Evolutionary conservation across 2,329 filamentous ascomycete genomes (phyloP).

Genomic region (Lojkania enalia): DNA sequence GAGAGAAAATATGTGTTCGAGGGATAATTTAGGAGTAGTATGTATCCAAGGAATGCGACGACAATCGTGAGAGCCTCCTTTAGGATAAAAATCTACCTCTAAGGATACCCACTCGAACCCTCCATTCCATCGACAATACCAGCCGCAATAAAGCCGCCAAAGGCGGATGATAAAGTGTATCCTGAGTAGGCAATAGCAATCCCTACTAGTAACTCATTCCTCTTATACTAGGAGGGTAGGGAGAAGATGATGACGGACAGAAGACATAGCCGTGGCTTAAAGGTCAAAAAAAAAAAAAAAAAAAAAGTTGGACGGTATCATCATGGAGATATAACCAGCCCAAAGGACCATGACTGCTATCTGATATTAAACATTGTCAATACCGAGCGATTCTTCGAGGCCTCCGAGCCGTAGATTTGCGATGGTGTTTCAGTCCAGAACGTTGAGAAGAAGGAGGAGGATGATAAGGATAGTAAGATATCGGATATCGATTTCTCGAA

Average conservation of each 20-base stretch:
- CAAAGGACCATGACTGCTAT: slow-evolving; percentile 57
- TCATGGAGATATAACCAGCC: slow-evolving; percentile 62
- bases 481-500: slow-evolving; percentile 34
- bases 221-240: slow-evolving; percentile 28
- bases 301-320: slow-evolving; percentile 63
- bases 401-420: slow-evolving; percentile 32
- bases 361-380: slow-evolving; percentile 24
- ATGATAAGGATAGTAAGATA: slow-evolving; percentile 33
- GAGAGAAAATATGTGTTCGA: slow-evolving; percentile 52
- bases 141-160: slow-evolving; percentile 60
- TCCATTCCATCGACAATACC: slow-evolving; percentile 48
- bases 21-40: slow-evolving; percentile 54
- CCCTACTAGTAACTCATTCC: slow-evolving; percentile 53
- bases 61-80: slow-evolving; percentile 25
- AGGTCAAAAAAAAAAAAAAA: slow-evolving; percentile 59
- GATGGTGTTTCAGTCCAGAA: slow-evolving; percentile 36
- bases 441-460: slow-evolving; percentile 35
- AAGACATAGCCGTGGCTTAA: slow-evolving; percentile 59
- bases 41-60: slow-evolving; percentile 42
- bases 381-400: slow-evolving; percentile 23
- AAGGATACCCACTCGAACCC: slow-evolving; percentile 37
- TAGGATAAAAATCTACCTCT: slow-evolving; percentile 28
- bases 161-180: slow-evolving; percentile 56
- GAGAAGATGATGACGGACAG: slow-evolving; percentile 50
- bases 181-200: slow-evolving; percentile 61